phyloP scores from a whole-genome alignment of 2,329 filamentous ascomycete species.

The Microsporum ferrugineum region DNA sequence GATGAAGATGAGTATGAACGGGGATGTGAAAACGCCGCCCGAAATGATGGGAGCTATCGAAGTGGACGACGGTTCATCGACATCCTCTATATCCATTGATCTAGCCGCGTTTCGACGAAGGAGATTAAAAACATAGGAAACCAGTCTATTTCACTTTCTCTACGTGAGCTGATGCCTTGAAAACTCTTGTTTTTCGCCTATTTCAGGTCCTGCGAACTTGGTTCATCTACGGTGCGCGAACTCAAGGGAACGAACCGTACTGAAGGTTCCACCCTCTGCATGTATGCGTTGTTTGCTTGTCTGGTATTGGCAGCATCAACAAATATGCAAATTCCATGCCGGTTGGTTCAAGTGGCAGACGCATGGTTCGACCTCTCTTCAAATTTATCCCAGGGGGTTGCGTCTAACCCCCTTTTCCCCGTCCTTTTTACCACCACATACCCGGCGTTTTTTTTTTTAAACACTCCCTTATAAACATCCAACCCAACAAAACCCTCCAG shows the following conservation, averaged over 20 bases:
- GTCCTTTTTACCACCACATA: neutral
- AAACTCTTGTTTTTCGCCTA: neutral
- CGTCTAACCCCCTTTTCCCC: neutral
- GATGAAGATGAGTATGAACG: slow-evolving; percentile 4
- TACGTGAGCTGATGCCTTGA: neutral
- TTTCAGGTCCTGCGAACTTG: neutral
- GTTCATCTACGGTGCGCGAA: neutral
- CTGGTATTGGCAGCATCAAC: neutral
- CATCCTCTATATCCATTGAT: slow-evolving; percentile 27
- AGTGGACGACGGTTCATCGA: slow-evolving; percentile 27
- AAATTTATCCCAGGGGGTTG: neutral
- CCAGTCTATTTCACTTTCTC: neutral
- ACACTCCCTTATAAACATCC: neutral
- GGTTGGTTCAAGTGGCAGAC: neutral
- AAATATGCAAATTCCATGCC: neutral
- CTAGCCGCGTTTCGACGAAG: slow-evolving; percentile 26
- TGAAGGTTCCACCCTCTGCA: neutral
- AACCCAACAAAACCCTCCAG: neutral
- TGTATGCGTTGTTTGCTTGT: neutral
- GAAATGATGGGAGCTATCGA: slow-evolving; percentile 21
- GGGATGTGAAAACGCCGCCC: slow-evolving; percentile 12
- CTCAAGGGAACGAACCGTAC: neutral
- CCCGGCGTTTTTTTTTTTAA: neutral
- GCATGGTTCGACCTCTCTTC: neutral
- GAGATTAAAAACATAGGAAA: slow-evolving; percentile 13